Conservation (phyloP, 1,284 basidiomycete genomes). For the Dichomitus squalens region DNA sequence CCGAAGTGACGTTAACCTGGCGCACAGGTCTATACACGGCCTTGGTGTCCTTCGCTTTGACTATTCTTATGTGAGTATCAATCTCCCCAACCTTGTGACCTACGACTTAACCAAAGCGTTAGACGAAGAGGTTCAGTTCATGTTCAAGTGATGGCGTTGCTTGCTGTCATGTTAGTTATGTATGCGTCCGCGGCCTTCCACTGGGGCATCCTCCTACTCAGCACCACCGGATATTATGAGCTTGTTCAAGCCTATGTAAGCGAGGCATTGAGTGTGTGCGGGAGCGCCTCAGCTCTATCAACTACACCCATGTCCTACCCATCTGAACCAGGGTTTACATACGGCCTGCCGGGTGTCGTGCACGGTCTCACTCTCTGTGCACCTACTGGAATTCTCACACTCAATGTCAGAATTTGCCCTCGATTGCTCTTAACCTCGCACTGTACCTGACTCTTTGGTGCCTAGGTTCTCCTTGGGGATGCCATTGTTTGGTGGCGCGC, state of each 20-base stretch:
- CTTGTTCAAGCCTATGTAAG: background rate
- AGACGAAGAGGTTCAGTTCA: background rate
- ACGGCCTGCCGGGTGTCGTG: background rate
- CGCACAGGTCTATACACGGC: background rate
- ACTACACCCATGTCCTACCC: background rate
- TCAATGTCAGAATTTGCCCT: background rate
- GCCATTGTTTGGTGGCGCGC: constrained; percentile 8
- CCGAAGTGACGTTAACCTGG: background rate
- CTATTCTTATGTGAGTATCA: background rate
- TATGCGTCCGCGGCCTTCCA: background rate
- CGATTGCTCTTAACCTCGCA: background rate
- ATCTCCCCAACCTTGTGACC: no score
- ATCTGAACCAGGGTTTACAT: background rate
- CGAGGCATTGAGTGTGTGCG: background rate
- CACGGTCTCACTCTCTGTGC: background rate
- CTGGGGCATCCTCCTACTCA: background rate
- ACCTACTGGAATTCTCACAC: background rate
- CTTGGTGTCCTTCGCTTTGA: background rate
- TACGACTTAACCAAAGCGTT: background rate
- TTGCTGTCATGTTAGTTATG: background rate
- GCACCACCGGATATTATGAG: background rate
- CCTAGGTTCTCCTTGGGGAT: background rate
- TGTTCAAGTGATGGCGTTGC: background rate
- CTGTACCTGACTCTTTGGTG: background rate
- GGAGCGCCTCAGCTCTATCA: background rate